Evolutionary conservation across 768 basidiomycete species (phyloP), one percentile per base, ranked within the genome.

Genomic region (Tricholoma furcatifolium): DNA sequence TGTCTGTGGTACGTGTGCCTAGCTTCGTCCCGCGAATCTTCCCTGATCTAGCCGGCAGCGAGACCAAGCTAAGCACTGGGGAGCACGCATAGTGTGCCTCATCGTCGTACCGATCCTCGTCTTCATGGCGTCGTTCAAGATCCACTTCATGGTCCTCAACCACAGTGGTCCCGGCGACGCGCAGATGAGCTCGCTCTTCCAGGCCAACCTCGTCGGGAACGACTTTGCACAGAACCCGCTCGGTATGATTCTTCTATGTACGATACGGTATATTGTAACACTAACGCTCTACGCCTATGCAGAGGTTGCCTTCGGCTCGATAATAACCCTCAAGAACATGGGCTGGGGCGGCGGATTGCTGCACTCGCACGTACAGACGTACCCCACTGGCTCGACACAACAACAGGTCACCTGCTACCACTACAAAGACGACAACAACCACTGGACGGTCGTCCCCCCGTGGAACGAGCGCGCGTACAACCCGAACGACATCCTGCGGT

Each of bases 371-470:
- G 81, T 93, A n/a, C 96, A 98, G 63, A 87, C 92, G 1, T 97
- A 86, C 67, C 97, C 97, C 0, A 77, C 86, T 18, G 97, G 96
- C 11, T 97, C 94, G 0, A 74, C 75, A 51, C 97, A 98, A 65
- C 97, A 98, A 63, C 97, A 99, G 70, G 85, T 98, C 3, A 98
- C 97, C 0, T 99, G 97, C 70, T 99, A 98, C 68, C 97, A 99
- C 73, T 98, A 99, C 82, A 98, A 97, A 73, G 97, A 98, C 65
- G 84, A 87, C 43, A 99, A 99, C 79, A 99, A 99, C 73, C 78
- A 98, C 41, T 98, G 93, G 89, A 62, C 73, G 15, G 66, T 98
- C 58, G 74, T 86, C 2, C 93, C 93, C 6, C 76, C 75, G 1
- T 98, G 96, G 97, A 82, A 88, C 31, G 83, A 88, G 54, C 74